phyloP scores from a whole-genome alignment of 768 basidiomycete species.

The Suillus ampliporus region DNA sequence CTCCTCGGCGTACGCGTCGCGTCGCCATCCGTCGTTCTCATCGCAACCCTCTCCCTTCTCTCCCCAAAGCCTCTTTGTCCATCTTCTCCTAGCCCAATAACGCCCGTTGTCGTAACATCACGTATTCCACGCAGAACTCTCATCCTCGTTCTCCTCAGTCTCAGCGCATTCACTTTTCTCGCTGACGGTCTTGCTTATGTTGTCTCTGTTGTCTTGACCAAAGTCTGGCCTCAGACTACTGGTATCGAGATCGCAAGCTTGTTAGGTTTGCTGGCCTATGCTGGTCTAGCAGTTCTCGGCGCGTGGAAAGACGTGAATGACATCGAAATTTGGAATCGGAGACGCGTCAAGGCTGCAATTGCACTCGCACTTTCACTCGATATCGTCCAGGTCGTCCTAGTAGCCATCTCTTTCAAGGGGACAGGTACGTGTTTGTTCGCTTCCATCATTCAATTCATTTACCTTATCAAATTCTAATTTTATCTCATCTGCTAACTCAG shows the following conservation, averaged over 20 bases:
- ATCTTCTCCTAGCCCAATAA: slow-evolving; percentile 63
- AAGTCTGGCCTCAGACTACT: slow-evolving; percentile 65
- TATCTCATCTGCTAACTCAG: slow-evolving; percentile 14
- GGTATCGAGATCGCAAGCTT: slow-evolving; percentile 73
- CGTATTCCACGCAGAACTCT: slow-evolving; percentile 75
- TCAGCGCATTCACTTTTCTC: slow-evolving; percentile 75
- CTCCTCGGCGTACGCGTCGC: slow-evolving; percentile 65
- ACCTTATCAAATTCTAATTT: background rate
- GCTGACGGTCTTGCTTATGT: slow-evolving; percentile 79
- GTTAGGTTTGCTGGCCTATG: slow-evolving; percentile 70
- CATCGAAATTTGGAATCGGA: slow-evolving; percentile 68
- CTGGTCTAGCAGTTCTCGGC: slow-evolving; percentile 75
- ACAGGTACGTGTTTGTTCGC: slow-evolving; percentile 37
- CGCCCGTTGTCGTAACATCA: slow-evolving; percentile 75
- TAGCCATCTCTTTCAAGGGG: slow-evolving; percentile 35
- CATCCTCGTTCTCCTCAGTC: slow-evolving; percentile 74
- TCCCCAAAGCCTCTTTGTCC: slow-evolving; percentile 52
- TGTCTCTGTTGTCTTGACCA: slow-evolving; percentile 64
- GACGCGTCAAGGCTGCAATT: slow-evolving; percentile 60
- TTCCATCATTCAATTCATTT: slow-evolving; percentile 16
- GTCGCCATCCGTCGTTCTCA: slow-evolving; percentile 69
- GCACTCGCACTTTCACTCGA: slow-evolving; percentile 62
- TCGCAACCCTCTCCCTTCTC: slow-evolving; percentile 66
- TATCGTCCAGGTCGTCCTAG: slow-evolving; percentile 53
- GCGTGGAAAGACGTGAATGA: slow-evolving; percentile 81